Conservation (phyloP, 345 rosid genomes). For the Salix dunnii region DNA sequence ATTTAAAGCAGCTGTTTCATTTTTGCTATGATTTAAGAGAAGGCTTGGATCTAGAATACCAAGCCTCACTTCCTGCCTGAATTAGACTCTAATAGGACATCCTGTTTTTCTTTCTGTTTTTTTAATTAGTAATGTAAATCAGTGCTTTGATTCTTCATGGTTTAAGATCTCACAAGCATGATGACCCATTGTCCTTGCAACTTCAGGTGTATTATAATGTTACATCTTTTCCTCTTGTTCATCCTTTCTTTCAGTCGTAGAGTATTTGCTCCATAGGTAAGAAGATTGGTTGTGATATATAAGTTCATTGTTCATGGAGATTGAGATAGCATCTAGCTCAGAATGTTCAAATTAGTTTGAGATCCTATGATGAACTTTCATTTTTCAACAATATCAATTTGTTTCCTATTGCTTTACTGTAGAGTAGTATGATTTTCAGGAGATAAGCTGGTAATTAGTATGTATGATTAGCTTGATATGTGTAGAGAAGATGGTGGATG, state of each 20-base stretch:
- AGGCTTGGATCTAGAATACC: too few species aligned
- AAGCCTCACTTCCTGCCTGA: too few species aligned
- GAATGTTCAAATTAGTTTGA: neutral
- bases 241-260: too few species aligned
- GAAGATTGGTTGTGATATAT: too few species aligned
- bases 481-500: slow-evolving; percentile 51
- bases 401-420: neutral
- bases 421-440: slow-evolving; percentile 3
- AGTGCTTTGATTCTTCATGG: neutral
- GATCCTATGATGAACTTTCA: neutral
- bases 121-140: neutral
- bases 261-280: too few species aligned
- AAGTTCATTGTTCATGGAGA: too few species aligned
- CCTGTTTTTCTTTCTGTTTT: too few species aligned
- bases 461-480: slow-evolving; percentile 46
- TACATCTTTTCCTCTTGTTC: neutral
- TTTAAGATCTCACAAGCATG: too few species aligned
- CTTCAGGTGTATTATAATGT: neutral
- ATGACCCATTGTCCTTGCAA: neutral
- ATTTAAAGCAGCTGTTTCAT: too few species aligned
- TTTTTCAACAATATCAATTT: neutral
- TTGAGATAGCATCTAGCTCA: neutral
- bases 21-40: too few species aligned
- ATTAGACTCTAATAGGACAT: too few species aligned
- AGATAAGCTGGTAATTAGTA: slow-evolving; percentile 45